Evolutionary conservation across 2,329 filamentous ascomycete genomes (phyloP).

Genomic region (Helotiales sp.): DNA sequence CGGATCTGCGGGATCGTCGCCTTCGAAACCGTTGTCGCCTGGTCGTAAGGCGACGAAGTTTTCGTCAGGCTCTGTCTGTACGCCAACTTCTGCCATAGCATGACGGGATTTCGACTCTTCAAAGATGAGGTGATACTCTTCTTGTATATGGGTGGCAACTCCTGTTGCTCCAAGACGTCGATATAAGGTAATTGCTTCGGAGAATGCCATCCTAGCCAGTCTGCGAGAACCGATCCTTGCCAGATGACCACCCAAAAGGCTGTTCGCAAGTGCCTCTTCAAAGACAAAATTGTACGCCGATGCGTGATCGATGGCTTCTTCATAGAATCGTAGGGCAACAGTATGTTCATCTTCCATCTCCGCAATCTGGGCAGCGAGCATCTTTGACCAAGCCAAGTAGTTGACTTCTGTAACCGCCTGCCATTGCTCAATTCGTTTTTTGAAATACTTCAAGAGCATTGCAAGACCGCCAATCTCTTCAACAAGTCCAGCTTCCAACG

Average conservation of each 20-base stretch:
- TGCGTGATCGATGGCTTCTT: conserved; percentile 70
- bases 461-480: conserved; percentile 51
- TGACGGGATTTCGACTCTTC: conserved; percentile 59
- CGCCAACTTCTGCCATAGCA: conserved; percentile 61
- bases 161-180: conserved; percentile 68
- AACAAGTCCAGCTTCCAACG: conserved; percentile 42
- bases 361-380: conserved; percentile 66
- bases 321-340: conserved; percentile 61
- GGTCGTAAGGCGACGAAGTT: conserved; percentile 54
- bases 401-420: conserved; percentile 66
- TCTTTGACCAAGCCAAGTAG: conserved; percentile 66
- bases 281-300: conserved; percentile 66
- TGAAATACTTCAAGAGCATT: conserved; percentile 52
- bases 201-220: conserved; percentile 66
- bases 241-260: conserved; percentile 71
- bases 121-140: conserved; percentile 65
- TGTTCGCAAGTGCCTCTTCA: conserved; percentile 72
- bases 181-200: conserved; percentile 67
- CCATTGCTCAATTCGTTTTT: conserved; percentile 63
- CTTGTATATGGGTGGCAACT: conserved; percentile 66
- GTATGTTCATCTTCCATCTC: conserved; percentile 60
- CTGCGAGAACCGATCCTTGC: conserved; percentile 63
- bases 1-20: conserved; percentile 40
- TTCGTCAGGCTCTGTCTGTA: conserved; percentile 68
- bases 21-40: conserved; percentile 41